Evolutionary conservation across 352 stramenopile species (phyloP), one percentile per base, ranked within the genome.

Genomic region (Pythium utonaiense): DNA sequence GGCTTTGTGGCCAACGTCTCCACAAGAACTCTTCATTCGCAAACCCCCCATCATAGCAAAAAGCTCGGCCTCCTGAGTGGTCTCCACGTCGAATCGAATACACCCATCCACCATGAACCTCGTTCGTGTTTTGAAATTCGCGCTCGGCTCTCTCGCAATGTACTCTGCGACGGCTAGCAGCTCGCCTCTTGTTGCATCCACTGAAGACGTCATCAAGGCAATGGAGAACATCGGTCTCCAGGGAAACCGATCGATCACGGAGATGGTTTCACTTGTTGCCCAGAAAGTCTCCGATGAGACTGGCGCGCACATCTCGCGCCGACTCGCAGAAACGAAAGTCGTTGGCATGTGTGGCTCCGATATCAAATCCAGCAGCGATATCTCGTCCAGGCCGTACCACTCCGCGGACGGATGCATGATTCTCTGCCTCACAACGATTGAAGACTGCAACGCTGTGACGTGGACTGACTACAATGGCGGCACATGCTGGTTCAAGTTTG

Each of bases 381-480:
- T 58, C 16, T 47, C 22, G 21, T 16, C 22, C 7, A 44, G 6
- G 3, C 28, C 22, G 10, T 13, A 47, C 14, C 21, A 24, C n/a
- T n/a, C 36, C 16, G 22, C 52, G 4, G 36, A 58, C 17, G 10
- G 27, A 6, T 61, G 54, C 16, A 19, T 42, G 4, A 19, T 13
- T 21, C 47, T 24, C 5, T 53, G 41, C 28, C 24, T 8, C 9
- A 7, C 40, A 1, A 24, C 7, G 2, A 38, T 21, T 6, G 27
- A 44, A 38, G 31, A 38, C 27, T 53, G 54, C 13, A 44, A 61
- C 41, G 54, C 40, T 21, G 54, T 44, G 13, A 53, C 42, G 0
- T 61, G 54, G 54, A 61, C 41, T 10, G 41, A 53, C 21, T 45
- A 53, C 54, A 13, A 62, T 13, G 55, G 55, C 21, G 55, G 55